phyloP scores from a whole-genome alignment of 129 eudicot species.

The Saposhnikovia divaricata region DNA sequence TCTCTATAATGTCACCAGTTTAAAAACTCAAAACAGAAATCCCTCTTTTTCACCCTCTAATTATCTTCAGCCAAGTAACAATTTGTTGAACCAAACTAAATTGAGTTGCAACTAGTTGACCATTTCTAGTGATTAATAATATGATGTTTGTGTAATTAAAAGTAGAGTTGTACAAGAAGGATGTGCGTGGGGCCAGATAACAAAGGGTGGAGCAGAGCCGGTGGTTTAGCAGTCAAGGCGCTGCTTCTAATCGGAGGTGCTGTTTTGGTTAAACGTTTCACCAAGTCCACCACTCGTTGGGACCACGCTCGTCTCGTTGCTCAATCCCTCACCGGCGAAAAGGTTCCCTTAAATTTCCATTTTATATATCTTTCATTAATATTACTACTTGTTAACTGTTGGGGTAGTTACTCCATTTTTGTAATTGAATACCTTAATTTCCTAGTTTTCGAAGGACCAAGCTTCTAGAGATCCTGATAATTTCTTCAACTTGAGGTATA shows the following conservation, averaged over 20 bases:
- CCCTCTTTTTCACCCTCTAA: neutral
- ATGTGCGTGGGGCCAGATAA: constrained; percentile 45
- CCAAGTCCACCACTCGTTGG: constrained; percentile 98
- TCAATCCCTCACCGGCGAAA: constrained; percentile 75
- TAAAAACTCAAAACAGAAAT: neutral
- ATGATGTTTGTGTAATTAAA: neutral
- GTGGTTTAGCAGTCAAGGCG: constrained; percentile 70
- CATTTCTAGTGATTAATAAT: neutral
- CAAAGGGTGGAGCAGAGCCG: constrained; percentile 68
- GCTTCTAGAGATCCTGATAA: constrained; percentile 76
- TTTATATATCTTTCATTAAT: too few species aligned
- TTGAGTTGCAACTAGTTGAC: neutral
- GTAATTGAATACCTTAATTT: constrained; percentile 1
- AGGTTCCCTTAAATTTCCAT: constrained; percentile 23
- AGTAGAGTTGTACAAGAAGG: neutral
- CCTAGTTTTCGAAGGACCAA: constrained; percentile 65
- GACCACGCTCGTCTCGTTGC: constrained; percentile 94
- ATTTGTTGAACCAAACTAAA: neutral
- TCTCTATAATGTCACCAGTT: neutral
- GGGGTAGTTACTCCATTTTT: neutral
- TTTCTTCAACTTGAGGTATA: constrained; percentile 77
- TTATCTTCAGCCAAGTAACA: neutral
- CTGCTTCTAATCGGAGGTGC: constrained; percentile 84
- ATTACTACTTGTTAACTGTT: neutral
- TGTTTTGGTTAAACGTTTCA: constrained; percentile 63